Base-by-base conservation (phyloP, 1,284 basidiomycete species). In the Fistulinella cinereoalba region DNA sequence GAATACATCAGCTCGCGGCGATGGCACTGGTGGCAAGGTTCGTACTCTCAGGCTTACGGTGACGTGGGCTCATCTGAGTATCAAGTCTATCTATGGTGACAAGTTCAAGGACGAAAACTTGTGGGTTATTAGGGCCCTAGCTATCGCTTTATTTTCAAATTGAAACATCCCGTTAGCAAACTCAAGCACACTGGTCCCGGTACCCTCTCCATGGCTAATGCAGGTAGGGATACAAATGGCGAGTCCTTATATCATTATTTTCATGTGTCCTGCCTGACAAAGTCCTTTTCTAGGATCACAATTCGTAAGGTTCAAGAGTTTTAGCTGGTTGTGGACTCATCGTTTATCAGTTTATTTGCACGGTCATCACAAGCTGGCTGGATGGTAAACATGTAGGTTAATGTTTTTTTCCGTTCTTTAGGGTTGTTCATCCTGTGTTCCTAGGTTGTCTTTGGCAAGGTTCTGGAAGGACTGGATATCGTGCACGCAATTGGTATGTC, bases 41-140 rank as follows among this genome's bases (percentile, higher is more conserved):
- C 39, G 60, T 50, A 36, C 21, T 36, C 10, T 6, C 9, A 15
- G 16, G 16, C 3, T 25, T 28, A 25, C 9, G 6, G 10, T 19
- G 42, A 16, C 29, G n/a, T 22, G 15, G 39, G 37, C 39, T 44
- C 9, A 46, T 22, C 32, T 32, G 44, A 11, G 49, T 29, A 4
- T 36, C 4, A 37, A 89, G 72, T 94, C 90, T 12, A 92, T 98
- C 62, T 99, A 97, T 79, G 96, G 95, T 21, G 77, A 81, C 42
- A 85, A 81, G 57, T 99, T 99, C 67, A 92, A 92, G 56, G 97
- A 99, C 62, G 96, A 99, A 71, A 96, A 95, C 80, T 96, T 96
- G 88, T 90, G 55, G 67, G 81, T 65, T 18, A 43, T 36, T 11
- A n/a, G 19, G 39, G 7, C 18, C 37, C 31, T 22, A 15, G 13